Evolutionary conservation across 768 basidiomycete species (phyloP), one percentile per base, ranked within the genome.

Genomic region (Pleurotus tuber-regium): DNA sequence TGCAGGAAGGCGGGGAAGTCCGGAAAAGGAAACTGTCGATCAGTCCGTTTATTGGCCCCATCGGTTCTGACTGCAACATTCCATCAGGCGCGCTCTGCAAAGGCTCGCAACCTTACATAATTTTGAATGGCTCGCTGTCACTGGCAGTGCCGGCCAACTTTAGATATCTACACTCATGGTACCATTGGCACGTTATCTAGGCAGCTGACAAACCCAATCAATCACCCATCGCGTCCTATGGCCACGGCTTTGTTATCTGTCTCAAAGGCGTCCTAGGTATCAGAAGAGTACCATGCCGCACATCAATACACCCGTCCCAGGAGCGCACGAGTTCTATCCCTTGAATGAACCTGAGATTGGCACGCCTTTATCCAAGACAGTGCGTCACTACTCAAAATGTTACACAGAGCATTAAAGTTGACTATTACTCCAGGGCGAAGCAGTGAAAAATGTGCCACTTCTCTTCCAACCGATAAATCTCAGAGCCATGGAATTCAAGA

Each of bases 381-480:
- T 60, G 42, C 14, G 57, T 50, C 26, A 25, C n/a, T 11, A 10
- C 42, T 50, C 31, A 40, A 25, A 30, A 31, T 26, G n/a, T 39
- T 4, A 6, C 11, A 6, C 9, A 11, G 31, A 28, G 23, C 33
- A 19, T 23, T 19, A 9, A 11, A 23, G n/a, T 40, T 46, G 26
- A 42, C 43, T 41, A 28, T 41, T n/a, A n/a, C n/a, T n/a, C n/a
- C n/a, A n/a, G n/a, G n/a, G n/a, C n/a, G n/a, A n/a, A n/a, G 28
- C 18, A 58, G 62, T 70, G 4, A 70, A 84, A 70, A 83, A 80
- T 60, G 66, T 65, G 1, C 87, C 89, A 0, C 62, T 72, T 38
- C 65, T 92, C 11, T 92, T 92, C 67, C 66, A 81, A 52, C 82
- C 86, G 4, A 58, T 92, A 19, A 83, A 72, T 7, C 75, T 93